A percentile compares a stretch with the other conserved stretches of the same genome.
phyloP scores from a whole-genome alignment of 169 alveolate species.

The Eimeria acervulina region DNA sequence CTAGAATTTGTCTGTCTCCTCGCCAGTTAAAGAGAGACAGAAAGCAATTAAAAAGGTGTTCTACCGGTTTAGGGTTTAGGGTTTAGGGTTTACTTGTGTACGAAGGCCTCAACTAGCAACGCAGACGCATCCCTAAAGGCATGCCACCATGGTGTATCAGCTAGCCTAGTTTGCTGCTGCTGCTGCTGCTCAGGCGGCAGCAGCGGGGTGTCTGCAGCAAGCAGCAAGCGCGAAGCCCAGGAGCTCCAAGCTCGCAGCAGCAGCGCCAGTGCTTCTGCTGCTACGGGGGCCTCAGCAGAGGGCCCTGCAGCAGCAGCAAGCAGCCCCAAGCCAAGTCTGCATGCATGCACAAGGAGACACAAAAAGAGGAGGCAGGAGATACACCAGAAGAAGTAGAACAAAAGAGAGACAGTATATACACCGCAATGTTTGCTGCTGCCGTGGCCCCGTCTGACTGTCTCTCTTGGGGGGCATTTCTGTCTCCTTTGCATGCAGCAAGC shows the following conservation, averaged over 20 bases:
- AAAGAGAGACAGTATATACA: not conserved
- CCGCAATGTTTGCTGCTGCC: not conserved
- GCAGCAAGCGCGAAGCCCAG: slow-evolving; percentile 50
- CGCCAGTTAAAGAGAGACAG: too few species aligned
- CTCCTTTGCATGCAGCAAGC: too few species aligned
- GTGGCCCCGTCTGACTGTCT: not conserved
- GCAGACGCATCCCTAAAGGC: not conserved
- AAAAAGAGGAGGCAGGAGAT: not conserved
- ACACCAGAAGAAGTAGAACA: not conserved
- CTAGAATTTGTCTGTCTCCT: too few species aligned
- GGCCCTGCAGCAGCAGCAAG: slow-evolving; percentile 21
- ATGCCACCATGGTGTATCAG: slow-evolving; percentile 1
- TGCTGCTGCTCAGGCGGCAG: not conserved
- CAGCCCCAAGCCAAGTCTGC: slow-evolving; percentile 26
- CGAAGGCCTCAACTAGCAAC: not conserved
- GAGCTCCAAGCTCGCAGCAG: slow-evolving; percentile 46
- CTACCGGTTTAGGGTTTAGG: slow-evolving; percentile 50
- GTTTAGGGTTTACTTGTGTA: slow-evolving; percentile 33
- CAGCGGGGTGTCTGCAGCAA: not conserved
- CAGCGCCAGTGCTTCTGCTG: slow-evolving; percentile 28
- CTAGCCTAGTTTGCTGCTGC: not conserved
- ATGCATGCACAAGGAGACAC: too few species aligned
- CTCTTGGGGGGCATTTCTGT: too few species aligned
- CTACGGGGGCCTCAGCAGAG: not conserved
- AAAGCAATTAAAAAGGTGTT: too few species aligned